Base-by-base conservation (phyloP, 192 early-diverging fungal species). In the Backusella mclennaniae region DNA sequence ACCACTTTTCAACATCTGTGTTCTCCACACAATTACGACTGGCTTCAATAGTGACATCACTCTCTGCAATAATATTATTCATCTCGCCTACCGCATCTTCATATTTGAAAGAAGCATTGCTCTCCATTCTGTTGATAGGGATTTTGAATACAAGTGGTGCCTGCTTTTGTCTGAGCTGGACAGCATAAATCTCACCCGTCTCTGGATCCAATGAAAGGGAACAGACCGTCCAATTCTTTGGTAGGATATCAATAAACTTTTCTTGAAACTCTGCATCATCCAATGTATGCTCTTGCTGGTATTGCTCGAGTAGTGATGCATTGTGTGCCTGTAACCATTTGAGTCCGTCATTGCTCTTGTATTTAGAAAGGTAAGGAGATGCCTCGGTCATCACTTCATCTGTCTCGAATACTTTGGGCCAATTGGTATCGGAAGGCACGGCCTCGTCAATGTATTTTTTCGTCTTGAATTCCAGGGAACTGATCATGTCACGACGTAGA, bases 1-100 rank as follows among this genome's bases (percentile, higher is more conserved):
- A 98, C 98, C 98, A 99, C 29, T 83, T 72, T 9, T 84, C 79
- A 70, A 94, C 95, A 46, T 96, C 92, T 6, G 87, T 81, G 14
- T 85, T 88, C 0, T 87, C 89, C 35, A 75, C 56, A 73, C 84
- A 87, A 35, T 67, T 75, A 44, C 80, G 81, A 8, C 87, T 85
- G 6, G 74, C 79, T 77, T 85, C 85, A 70, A 93, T 91, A 0
- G 93, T 92, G n/a, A 85, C 75, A 67, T 95, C 91, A 53, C 92
- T 96, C 29, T 76, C 81, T 9, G 77, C 67, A 38, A 98, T 89
- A 59, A 97, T 95, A 6, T 81, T 82, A 4, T 90, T 78, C 29
- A 98, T 81, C 69, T 93, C 90, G 1, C 69, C 80, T n/a, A 92
- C 73, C 0, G 88, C 88, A 0, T 83, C 77, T 3, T 83, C 74